Percentiles rank a stretch among this genome's conserved stretches.
These are phyloP conservation scores for Dipodascus geniculatus DNA, from an alignment of 805 yeast genomes.

Conservation along the genomic window DNA sequence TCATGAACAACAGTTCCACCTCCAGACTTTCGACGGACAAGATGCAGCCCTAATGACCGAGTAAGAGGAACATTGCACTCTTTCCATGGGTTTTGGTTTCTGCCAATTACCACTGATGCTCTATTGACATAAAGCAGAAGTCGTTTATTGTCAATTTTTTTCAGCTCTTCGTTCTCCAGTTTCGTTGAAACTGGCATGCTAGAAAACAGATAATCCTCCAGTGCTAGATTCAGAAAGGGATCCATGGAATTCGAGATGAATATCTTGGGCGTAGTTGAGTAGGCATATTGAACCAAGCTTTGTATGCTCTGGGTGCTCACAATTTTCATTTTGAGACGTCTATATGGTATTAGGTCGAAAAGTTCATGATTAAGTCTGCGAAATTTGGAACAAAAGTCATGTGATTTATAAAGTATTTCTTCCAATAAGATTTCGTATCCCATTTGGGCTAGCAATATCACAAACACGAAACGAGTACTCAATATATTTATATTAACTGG, in stretches of 20 bases:
- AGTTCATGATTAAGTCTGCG: background rate
- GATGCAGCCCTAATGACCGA: constrained; percentile 40
- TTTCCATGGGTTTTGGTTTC: constrained; percentile 91
- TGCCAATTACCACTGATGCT: constrained; percentile 88
- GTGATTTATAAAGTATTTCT: background rate
- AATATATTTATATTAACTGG: too few relatives aligned
- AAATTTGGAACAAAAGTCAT: background rate
- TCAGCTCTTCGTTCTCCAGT: background rate
- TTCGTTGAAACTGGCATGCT: constrained; percentile 37
- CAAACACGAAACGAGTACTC: too few relatives aligned
- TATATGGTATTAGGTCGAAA: too few relatives aligned
- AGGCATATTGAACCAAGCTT: background rate
- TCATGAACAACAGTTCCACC: constrained; percentile 98
- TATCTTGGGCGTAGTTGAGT: constrained; percentile 32
- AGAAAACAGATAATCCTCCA: constrained; percentile 69
- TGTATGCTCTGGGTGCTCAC: background rate
- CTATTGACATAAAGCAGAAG: constrained; percentile 63
- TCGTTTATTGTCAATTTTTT: constrained; percentile 23
- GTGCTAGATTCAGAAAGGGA: constrained; percentile 68
- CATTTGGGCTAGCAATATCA: background rate
- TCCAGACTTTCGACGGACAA: constrained; percentile 74
- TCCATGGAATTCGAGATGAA: constrained; percentile 46
- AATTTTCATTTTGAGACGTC: background rate
- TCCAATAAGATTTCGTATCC: too few relatives aligned
- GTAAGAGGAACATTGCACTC: constrained; percentile 60